Evolutionary conservation across 441 rosid species (phyloP).

Genomic region (Adansonia grandidieri): DNA sequence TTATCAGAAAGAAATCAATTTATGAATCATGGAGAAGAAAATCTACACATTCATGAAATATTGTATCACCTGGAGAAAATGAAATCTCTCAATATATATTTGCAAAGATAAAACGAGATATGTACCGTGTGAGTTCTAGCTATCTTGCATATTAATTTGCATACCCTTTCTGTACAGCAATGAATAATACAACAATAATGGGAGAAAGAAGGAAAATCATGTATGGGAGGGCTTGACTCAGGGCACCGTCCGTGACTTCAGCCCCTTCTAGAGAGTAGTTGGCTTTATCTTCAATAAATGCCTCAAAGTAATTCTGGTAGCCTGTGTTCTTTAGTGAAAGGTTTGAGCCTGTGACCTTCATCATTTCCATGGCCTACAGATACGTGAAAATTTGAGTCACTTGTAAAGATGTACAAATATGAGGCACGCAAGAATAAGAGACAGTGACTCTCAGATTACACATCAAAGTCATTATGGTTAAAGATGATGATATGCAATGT

Average conservation of each 20-base stretch:
- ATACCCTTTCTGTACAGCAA: conserved; percentile 59
- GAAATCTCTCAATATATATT: not conserved
- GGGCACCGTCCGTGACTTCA: conserved; percentile 41
- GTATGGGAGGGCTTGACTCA: conserved; percentile 63
- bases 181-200: conserved; percentile 52
- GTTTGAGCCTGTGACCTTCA: conserved; percentile 65
- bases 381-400: not conserved
- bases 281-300: conserved; percentile 57
- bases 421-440: not conserved
- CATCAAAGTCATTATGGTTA: not conserved
- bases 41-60: not conserved
- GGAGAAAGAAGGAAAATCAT: conserved; percentile 72
- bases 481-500: not conserved
- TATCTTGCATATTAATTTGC: not conserved
- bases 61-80: not conserved
- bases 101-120: not conserved
- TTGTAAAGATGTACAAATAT: not conserved
- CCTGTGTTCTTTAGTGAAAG: conserved; percentile 45
- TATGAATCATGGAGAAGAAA: not conserved
- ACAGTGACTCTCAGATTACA: not conserved
- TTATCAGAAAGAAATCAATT: not conserved
- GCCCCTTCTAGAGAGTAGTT: conserved; percentile 40
- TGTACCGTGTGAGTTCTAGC: conserved; percentile 14
- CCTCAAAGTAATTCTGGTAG: conserved; percentile 69
- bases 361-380: conserved; percentile 77